Evolutionary conservation across 192 early-diverging fungal species (phyloP).

Genomic region (Chytriomyces sp.): DNA sequence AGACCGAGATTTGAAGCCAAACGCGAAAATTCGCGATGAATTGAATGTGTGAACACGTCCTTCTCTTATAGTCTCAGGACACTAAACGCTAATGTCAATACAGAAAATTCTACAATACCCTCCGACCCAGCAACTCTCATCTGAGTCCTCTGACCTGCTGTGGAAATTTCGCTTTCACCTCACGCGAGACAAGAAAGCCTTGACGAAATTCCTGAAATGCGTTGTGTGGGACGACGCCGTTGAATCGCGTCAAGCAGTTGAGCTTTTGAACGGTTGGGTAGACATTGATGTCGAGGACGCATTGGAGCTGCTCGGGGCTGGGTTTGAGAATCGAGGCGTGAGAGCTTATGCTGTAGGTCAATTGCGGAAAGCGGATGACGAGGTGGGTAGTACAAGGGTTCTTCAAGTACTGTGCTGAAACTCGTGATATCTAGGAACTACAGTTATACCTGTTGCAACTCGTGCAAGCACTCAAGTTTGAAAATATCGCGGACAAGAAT

Average conservation of each 20-base stretch:
- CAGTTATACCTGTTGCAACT: constrained; percentile 93
- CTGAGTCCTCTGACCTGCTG: constrained; percentile 90
- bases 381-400: constrained; percentile 50
- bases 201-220: constrained; percentile 97
- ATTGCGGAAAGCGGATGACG: constrained; percentile 86
- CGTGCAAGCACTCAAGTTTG: constrained; percentile 97
- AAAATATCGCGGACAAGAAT: constrained; percentile 60
- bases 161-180: constrained; percentile 99
- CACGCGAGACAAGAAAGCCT: constrained; percentile 89
- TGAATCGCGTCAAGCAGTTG: constrained; percentile 90
- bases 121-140: constrained; percentile 79
- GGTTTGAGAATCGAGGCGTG: constrained; percentile 82
- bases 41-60: constrained; percentile 69
- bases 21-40: constrained; percentile 93
- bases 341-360: constrained; percentile 87
- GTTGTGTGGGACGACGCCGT: constrained; percentile 93
- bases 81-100: neutral
- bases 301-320: constrained; percentile 85
- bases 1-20: constrained; percentile 95
- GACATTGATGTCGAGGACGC: constrained; percentile 95
- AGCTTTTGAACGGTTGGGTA: constrained; percentile 84
- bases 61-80: neutral
- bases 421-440: constrained; percentile 67
- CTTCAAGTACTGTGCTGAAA: neutral
- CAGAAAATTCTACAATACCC: constrained; percentile 91